Base-by-base conservation (phyloP, 768 basidiomycete genomes). In the Pleurotus citrinopileatus region DNA sequence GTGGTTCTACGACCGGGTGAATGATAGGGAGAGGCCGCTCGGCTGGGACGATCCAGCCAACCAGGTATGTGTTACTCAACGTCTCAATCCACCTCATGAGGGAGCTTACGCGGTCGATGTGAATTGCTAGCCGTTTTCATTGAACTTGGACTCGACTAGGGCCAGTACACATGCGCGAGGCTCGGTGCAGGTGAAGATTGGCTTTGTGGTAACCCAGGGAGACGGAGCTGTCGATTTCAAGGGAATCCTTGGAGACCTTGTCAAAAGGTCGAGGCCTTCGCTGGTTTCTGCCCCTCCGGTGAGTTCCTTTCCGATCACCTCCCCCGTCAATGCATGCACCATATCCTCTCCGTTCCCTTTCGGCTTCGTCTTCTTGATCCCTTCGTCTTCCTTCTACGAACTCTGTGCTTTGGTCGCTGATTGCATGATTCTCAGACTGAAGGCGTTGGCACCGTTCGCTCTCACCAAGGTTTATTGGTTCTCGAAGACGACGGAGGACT, bases 381-480 rank as follows among this genome's bases (percentile, higher is more conserved):
- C 25, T 43, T 42, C 46, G 19, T 47, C 17, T 22, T n/a, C 32
- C 26, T 9, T 45, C 17, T 42, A 27, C 42, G 54, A 20, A 38
- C 51, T 26, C 15, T 48, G 15, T 29, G 22, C 48, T 54, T 13
- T 58, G 17, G 12, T 19, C 3, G 38, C 38, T 40, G 13, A 19
- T 7, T 7, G 7, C 19, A 9, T 7, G 10, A 7, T 7, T 7
- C 38, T 34, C 61, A 94, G 91, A 93, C 90, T 8, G 85, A 91
- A 69, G 89, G 92, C 22, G 83, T 94, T 25, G 92, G 92, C 48
- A 94, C 93, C 2, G 72, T 91, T 22, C 86, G 88, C 25, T 87
- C 85, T 2, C 72, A 83, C 63, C 72, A 81, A 17, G 64, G 57
- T 3, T 12, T 32, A 13, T 32, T 40, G 59, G 70, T 80, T 43